Percentiles rank a stretch among this genome's conserved stretches.
These are phyloP conservation scores for Chlamydomonas asymmetrica DNA, from an alignment of 139 green algal species.

Conservation along the genomic window DNA sequence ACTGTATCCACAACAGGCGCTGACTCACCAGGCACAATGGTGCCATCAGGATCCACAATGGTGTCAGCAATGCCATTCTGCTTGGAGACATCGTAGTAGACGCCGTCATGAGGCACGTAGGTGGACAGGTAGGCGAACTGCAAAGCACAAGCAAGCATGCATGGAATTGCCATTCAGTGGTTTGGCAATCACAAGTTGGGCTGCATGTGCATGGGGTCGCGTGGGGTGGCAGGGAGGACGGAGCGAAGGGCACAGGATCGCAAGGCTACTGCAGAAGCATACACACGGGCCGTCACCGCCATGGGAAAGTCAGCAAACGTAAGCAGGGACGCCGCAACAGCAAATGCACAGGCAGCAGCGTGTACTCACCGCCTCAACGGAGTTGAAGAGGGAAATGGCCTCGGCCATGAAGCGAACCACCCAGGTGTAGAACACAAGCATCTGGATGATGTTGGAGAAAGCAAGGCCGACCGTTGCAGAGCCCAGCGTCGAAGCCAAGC, in stretches of 20 bases:
- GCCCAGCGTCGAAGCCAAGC: conserved; percentile 41
- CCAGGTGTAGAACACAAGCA: conserved; percentile 61
- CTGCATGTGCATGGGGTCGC: background rate
- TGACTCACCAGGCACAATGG: conserved; percentile 1
- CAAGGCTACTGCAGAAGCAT: no score
- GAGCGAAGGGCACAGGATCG: no score
- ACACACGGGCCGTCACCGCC: no score
- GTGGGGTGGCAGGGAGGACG: no score
- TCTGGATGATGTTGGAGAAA: conserved; percentile 68
- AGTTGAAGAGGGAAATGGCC: conserved; percentile 42
- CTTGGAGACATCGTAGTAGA: conserved; percentile 19
- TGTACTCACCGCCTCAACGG: conserved; percentile 46
- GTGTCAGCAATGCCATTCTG: conserved; percentile 2
- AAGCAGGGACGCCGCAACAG: no score
- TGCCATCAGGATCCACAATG: conserved; percentile 8
- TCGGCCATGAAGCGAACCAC: conserved; percentile 53
- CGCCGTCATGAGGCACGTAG: conserved; percentile 43
- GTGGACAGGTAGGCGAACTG: conserved; percentile 55
- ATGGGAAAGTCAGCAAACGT: no score
- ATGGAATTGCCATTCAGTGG: background rate
- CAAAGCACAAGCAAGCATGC: no score
- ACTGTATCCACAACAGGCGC: background rate
- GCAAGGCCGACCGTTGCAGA: conserved; percentile 55
- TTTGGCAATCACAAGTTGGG: background rate
- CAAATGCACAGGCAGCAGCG: no score